These are phyloP conservation scores for Pluteus cervinus DNA, from an alignment of 768 basidiomycete genomes.

Conservation along the genomic window DNA sequence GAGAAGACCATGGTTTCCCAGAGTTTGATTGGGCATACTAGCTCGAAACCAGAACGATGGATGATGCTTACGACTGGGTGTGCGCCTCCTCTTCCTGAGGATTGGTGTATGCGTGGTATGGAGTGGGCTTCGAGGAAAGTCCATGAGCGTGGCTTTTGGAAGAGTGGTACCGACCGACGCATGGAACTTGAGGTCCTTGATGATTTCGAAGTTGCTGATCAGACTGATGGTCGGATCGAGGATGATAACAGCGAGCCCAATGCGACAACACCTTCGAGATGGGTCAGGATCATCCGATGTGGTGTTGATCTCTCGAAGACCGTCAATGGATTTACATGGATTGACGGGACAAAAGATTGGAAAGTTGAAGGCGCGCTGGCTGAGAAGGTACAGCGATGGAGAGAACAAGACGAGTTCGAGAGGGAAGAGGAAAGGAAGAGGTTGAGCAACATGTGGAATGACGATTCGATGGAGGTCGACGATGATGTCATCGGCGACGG, in stretches of 20 bases:
- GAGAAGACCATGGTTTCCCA: slow-evolving; percentile 43
- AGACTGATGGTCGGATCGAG: slow-evolving; percentile 77
- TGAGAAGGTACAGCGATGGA: slow-evolving; percentile 66
- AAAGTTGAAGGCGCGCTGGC: slow-evolving; percentile 56
- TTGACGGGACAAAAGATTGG: slow-evolving; percentile 55
- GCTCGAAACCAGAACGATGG: slow-evolving; percentile 43
- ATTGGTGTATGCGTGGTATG: slow-evolving; percentile 94
- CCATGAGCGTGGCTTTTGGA: slow-evolving; percentile 95
- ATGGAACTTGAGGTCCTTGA: slow-evolving; percentile 80
- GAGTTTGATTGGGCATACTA: slow-evolving; percentile 25
- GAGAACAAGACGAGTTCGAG: slow-evolving; percentile 61
- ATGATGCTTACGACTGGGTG: slow-evolving; percentile 65
- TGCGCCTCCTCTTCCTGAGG: slow-evolving; percentile 76
- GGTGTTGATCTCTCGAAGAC: slow-evolving; percentile 59
- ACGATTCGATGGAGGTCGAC: slow-evolving; percentile 71
- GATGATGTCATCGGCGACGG: slow-evolving; percentile 43
- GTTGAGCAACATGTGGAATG: slow-evolving; percentile 54
- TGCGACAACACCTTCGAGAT: slow-evolving; percentile 35
- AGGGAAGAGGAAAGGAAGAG: slow-evolving; percentile 63
- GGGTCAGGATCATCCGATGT: slow-evolving; percentile 70
- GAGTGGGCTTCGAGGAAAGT: slow-evolving; percentile 91
- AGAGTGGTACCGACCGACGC: slow-evolving; percentile 56
- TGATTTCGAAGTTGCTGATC: slow-evolving; percentile 45
- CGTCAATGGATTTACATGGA: slow-evolving; percentile 75
- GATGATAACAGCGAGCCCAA: slow-evolving; percentile 48